Evolutionary conservation across 1,284 basidiomycete species (phyloP).

Genomic region (Naganishia liquefaciens): DNA sequence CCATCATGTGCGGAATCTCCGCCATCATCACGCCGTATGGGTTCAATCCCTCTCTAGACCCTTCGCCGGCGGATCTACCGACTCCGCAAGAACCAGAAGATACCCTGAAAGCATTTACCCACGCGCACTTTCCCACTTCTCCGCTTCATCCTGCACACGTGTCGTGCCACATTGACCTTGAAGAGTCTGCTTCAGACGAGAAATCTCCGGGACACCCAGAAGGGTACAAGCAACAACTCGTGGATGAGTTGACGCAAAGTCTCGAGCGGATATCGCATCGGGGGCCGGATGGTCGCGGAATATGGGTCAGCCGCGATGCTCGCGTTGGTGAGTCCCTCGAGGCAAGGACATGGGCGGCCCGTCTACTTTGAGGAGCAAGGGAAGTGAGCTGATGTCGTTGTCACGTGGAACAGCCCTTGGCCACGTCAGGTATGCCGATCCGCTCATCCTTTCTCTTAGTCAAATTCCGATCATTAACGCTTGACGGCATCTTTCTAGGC

Average conservation of each 20-base stretch:
- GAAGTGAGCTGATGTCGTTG: neutral
- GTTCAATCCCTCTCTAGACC: neutral
- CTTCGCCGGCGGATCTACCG: neutral
- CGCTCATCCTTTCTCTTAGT: no score
- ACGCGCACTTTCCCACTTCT: no score
- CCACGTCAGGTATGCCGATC: neutral
- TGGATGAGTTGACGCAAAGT: slow-evolving; percentile 25
- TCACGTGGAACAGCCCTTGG: neutral
- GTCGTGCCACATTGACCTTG: slow-evolving; percentile 4
- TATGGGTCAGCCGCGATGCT: slow-evolving; percentile 34
- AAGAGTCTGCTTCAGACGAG: neutral
- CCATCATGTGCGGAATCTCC: slow-evolving; percentile 22
- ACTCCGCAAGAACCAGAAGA: slow-evolving; percentile 6
- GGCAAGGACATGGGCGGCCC: neutral
- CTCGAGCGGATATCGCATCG: slow-evolving; percentile 37
- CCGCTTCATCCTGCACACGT: no score
- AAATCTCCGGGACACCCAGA: no score
- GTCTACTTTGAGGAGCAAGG: neutral
- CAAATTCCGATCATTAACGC: no score
- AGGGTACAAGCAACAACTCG: slow-evolving; percentile 10
- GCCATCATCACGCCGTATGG: slow-evolving; percentile 28
- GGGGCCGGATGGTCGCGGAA: slow-evolving; percentile 39
- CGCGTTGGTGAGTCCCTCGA: slow-evolving; percentile 34
- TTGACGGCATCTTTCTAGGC: slow-evolving; percentile 30
- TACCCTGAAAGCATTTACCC: neutral